Evolutionary conservation across 2,329 filamentous ascomycete species (phyloP).

Genomic region (Huntiella moniliformis): DNA sequence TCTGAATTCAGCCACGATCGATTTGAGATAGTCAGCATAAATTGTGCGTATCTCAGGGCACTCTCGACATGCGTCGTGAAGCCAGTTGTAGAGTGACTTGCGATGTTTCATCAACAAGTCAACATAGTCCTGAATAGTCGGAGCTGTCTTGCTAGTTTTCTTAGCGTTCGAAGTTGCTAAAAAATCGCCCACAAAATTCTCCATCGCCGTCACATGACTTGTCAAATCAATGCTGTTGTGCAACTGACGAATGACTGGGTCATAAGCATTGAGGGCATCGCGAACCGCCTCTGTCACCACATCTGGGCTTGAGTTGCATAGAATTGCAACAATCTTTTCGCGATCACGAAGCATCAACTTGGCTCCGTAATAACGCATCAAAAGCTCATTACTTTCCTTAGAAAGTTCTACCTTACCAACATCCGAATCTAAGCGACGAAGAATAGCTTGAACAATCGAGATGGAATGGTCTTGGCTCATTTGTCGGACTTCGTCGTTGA

Average conservation of each 20-base stretch:
- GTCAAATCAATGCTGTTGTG: slow-evolving; percentile 55
- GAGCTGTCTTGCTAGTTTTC: slow-evolving; percentile 20
- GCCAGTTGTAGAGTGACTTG: slow-evolving; percentile 44
- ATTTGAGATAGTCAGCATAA: slow-evolving; percentile 9
- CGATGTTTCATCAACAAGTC: slow-evolving; percentile 45
- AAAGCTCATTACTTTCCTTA: slow-evolving; percentile 7
- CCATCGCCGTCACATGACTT: slow-evolving; percentile 45
- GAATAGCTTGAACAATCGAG: slow-evolving; percentile 50
- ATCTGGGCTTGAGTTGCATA: slow-evolving; percentile 54
- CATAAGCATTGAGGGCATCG: slow-evolving; percentile 47
- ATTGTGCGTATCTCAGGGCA: slow-evolving; percentile 6
- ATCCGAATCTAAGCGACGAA: slow-evolving; percentile 31
- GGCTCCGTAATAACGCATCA: slow-evolving; percentile 35
- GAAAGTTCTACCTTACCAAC: slow-evolving; percentile 15
- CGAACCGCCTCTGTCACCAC: slow-evolving; percentile 49
- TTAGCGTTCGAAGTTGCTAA: slow-evolving; percentile 24
- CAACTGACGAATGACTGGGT: slow-evolving; percentile 53
- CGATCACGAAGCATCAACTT: slow-evolving; percentile 55
- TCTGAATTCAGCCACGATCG: slow-evolving; percentile 6
- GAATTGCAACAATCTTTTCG: slow-evolving; percentile 45
- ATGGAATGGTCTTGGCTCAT: slow-evolving; percentile 30
- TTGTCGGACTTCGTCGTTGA: slow-evolving; percentile 40
- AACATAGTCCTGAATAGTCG: slow-evolving; percentile 56
- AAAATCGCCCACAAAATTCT: slow-evolving; percentile 53
- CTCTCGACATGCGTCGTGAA: slow-evolving; percentile 37